Base-by-base conservation (phyloP, 352 stramenopile species). In the Phytophthora palmivora region DNA sequence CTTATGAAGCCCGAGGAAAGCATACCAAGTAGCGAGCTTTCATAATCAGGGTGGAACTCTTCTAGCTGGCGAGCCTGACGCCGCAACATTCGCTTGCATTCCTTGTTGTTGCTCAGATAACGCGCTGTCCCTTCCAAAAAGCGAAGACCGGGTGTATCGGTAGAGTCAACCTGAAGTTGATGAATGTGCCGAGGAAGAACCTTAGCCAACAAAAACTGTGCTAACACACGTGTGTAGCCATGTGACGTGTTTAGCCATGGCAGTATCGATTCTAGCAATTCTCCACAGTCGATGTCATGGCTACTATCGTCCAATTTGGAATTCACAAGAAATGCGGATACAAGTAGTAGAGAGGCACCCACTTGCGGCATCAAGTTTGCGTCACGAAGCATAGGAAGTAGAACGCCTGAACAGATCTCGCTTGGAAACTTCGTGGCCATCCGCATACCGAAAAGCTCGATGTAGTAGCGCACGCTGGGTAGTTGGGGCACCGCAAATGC, bases 91-190 rank as follows among this genome's bases (percentile, higher is more conserved):
- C 86, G 78, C 51, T 93, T 95, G 62, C 73, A 80, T 44, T 95
- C 86, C 60, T 93, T 93, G 68, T 93, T 95, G 38, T 84, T 75
- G 52, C 81, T 95, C 49, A 95, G 30, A 56, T 84, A 95, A 12
- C 70, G 63, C 22, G 75, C 68, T 7, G 84, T 87, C 0, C 74
- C 65, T 39, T 80, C 44, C 15, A 93, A 66, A 19, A 92, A 91
- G 5, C 57, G 49, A 21, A 84, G 42, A 32, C 81, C 74, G 1
- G 73, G 60, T 9, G 56, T 48, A 22, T 58, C 37, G 4, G 14
- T 60, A 24, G 32, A 58, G 39, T 18, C 42, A 18, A 58, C 28
- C 24, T 64, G 34, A 1, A 69, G 63, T 18, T 78, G 63, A 38
- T 89, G 72, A 18, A 92, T 38, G 21, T 87, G 84, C 8, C 72